phyloP scores from a whole-genome alignment of 371 early-diverging fungal genomes.

The Mucor velutinosus region DNA sequence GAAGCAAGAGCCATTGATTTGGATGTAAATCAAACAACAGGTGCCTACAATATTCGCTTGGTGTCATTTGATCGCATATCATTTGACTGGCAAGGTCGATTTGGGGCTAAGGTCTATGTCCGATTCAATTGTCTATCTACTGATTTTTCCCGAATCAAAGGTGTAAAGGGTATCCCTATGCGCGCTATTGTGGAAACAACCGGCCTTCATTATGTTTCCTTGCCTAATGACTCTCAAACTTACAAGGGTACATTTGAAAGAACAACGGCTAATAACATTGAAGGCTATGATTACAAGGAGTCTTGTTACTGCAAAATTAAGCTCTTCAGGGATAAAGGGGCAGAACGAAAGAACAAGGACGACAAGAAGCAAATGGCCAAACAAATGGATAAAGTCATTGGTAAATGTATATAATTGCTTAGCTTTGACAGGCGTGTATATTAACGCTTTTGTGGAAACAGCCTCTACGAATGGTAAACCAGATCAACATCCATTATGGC shows the following conservation, averaged over 20 bases:
- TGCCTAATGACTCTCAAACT: not conserved
- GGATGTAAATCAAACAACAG: conserved; percentile 38
- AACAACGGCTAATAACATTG: not conserved
- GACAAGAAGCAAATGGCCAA: conserved; percentile 61
- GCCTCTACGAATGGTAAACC: conserved; percentile 22
- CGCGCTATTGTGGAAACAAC: conserved; percentile 43
- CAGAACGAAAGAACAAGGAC: conserved; percentile 67
- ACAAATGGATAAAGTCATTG: conserved; percentile 48
- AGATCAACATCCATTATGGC: conserved; percentile 26
- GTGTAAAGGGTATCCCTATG: conserved; percentile 84
- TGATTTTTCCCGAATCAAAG: conserved; percentile 83
- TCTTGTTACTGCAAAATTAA: conserved; percentile 69
- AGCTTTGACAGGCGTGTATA: not conserved
- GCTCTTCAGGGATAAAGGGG: conserved; percentile 80
- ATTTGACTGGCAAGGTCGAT: conserved; percentile 73
- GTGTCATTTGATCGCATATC: conserved; percentile 74
- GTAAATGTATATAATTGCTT: conserved; percentile 5
- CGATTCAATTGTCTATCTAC: conserved; percentile 82
- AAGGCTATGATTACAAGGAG: conserved; percentile 44
- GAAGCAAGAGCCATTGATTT: conserved; percentile 70
- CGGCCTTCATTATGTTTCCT: not conserved
- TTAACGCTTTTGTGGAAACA: not conserved
- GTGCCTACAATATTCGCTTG: conserved; percentile 55
- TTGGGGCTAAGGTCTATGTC: conserved; percentile 72
- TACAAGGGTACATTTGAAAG: conserved; percentile 16